phyloP scores from a whole-genome alignment of 1,139 yeast species.

The Saccharomycopsis phalli region DNA sequence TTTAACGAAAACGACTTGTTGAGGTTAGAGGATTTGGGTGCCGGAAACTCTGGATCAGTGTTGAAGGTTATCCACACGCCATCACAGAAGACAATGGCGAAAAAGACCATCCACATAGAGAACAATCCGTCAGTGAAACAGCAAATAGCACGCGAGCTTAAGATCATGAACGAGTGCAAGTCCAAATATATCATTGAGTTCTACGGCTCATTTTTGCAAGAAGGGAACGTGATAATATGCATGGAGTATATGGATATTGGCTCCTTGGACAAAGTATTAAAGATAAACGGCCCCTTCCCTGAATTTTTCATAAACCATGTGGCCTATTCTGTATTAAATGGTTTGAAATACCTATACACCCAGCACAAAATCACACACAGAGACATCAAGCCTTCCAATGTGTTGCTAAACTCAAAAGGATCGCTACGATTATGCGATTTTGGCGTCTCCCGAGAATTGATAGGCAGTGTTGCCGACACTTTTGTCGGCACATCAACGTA shows the following conservation, averaged over 20 bases:
- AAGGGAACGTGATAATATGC: constrained; percentile 64
- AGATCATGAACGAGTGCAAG: constrained; percentile 85
- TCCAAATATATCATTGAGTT: constrained; percentile 80
- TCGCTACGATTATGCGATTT: constrained; percentile 83
- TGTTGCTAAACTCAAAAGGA: constrained; percentile 69
- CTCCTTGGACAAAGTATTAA: constrained; percentile 71
- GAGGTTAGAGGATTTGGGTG: constrained; percentile 69
- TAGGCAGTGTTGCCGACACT: constrained; percentile 90
- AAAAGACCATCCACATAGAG: constrained; percentile 80
- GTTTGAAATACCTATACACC: constrained; percentile 72
- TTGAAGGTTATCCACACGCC: constrained; percentile 84
- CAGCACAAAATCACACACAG: constrained; percentile 84
- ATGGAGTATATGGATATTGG: constrained; percentile 98
- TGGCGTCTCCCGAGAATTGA: constrained; percentile 87
- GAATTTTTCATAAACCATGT: constrained; percentile 65
- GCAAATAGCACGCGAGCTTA: constrained; percentile 79
- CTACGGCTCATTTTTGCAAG: constrained; percentile 76
- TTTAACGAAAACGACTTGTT: constrained; percentile 63
- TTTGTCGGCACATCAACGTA: constrained; percentile 96
- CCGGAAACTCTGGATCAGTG: constrained; percentile 93
- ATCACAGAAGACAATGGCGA: constrained; percentile 82
- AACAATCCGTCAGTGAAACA: constrained; percentile 73
- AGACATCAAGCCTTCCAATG: constrained; percentile 88
- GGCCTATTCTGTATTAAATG: constrained; percentile 68
- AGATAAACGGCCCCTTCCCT: constrained; percentile 47